Evolutionary conservation across 805 yeast species (phyloP), one percentile per base, ranked within the genome.

Genomic region (Candida michaelii): DNA sequence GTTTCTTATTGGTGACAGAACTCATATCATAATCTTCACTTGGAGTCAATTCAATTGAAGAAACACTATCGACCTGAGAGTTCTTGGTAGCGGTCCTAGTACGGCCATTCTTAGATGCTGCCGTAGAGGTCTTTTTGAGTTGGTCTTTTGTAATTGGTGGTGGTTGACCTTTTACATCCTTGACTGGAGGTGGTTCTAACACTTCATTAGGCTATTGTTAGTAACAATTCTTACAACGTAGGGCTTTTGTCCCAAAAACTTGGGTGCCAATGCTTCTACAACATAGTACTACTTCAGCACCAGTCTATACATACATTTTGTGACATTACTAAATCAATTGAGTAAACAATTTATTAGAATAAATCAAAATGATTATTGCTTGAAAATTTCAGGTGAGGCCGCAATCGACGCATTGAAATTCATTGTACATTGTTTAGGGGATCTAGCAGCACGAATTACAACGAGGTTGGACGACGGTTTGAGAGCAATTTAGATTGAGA

Each of bases 21-120:
- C 62, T 42, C 36, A 59, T 48, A 45, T 69, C 74, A 33, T 55
- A 62, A 44, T 70, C 71, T 37, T 66, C 73, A 45, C 72, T 65
- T 11, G 71, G 65, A 8, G 54, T 55, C 52, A 49, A 40, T 12
- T 40, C 45, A 13, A 42, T 30, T 4, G 43, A 16, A 7, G 41
- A 38, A 30, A 36, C 11, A 36, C 46, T 42, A 3, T 33, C 36
- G 11, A 19, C 30, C 4, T 30, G 27, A 8, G 10, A 23, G 4
- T 36, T 31, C 13, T 34, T 38, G 2, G 46, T 38, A 4, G 52
- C 34, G 2, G 25, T 34, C 21, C 42, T 42, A 15, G 45, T 25
- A 10, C 35, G 40, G 11, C 32, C 37, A 24, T 27, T 24, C 10
- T 12, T 23, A 15, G 43, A 15, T 21, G 45, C 10, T 3, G 10